These are phyloP conservation scores for Dipteronia sinensis DNA, from an alignment of 345 rosid species.

Conservation along the genomic window DNA sequence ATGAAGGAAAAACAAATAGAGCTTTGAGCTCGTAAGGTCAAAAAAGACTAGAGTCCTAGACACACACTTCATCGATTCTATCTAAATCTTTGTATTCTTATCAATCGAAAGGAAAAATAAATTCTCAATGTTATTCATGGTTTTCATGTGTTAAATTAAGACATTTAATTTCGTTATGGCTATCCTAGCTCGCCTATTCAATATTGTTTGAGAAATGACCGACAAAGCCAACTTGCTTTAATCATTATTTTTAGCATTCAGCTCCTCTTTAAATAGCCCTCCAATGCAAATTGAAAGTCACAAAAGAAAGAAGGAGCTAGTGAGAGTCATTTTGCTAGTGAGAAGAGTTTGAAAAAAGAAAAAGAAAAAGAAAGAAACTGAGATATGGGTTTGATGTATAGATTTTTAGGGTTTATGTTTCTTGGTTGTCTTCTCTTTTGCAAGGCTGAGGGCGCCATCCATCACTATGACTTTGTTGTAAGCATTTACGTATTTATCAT, in stretches of 20 bases:
- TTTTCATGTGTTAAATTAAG: background rate
- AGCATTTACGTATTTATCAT: background rate
- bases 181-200: background rate
- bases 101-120: background rate
- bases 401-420: background rate
- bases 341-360: too few relatives aligned
- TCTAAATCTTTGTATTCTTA: background rate
- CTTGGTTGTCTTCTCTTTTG: constrained; percentile 5
- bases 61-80: background rate
- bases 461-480: constrained; percentile 16
- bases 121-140: background rate
- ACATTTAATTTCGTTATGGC: background rate
- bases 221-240: background rate
- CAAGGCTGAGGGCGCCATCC: background rate
- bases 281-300: background rate
- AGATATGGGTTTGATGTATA: background rate
- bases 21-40: background rate
- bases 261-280: constrained; percentile 5
- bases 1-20: background rate
- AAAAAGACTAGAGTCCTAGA: background rate
- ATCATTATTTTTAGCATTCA: background rate
- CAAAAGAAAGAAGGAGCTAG: background rate
- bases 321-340: too few relatives aligned
- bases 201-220: background rate
- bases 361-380: background rate